Evolutionary conservation across 2,329 filamentous ascomycete species (phyloP).

Genomic region (Fusarium heterosporum): DNA sequence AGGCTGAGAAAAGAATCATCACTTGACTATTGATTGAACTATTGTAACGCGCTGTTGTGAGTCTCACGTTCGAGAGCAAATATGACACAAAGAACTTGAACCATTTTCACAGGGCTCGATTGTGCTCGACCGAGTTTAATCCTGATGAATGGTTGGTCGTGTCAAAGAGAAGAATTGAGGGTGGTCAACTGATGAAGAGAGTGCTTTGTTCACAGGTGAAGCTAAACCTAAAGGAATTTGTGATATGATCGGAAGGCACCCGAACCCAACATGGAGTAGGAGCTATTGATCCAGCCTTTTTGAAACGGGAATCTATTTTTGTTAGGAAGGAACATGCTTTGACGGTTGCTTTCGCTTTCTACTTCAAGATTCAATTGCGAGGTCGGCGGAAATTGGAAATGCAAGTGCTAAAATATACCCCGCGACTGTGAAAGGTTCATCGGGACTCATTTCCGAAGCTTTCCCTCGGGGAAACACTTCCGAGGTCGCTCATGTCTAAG

Average conservation of each 20-base stretch:
- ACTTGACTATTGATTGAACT: background rate
- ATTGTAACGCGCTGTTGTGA: background rate
- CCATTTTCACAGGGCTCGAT: background rate
- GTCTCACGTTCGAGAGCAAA: background rate
- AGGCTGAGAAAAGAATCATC: background rate
- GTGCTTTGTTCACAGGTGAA: background rate
- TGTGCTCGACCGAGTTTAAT: background rate
- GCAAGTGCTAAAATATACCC: conserved; percentile 5
- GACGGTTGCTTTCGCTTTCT: too few species aligned
- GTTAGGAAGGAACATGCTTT: background rate
- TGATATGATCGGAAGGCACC: background rate
- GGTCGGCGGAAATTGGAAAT: conserved; percentile 16
- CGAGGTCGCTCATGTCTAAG: conserved; percentile 33
- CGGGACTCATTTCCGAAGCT: conserved; percentile 44
- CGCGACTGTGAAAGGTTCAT: background rate
- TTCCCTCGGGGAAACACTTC: conserved; percentile 39
- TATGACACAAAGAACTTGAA: background rate
- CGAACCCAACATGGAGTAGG: background rate
- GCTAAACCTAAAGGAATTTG: background rate
- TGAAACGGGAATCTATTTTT: background rate
- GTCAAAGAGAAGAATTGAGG: background rate
- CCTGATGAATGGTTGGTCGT: background rate
- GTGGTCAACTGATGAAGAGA: background rate
- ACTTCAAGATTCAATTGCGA: conserved; percentile 7
- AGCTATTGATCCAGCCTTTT: background rate